Base-by-base conservation (phyloP, 2,329 filamentous ascomycete genomes). In the Fusarium cicatricum region DNA sequence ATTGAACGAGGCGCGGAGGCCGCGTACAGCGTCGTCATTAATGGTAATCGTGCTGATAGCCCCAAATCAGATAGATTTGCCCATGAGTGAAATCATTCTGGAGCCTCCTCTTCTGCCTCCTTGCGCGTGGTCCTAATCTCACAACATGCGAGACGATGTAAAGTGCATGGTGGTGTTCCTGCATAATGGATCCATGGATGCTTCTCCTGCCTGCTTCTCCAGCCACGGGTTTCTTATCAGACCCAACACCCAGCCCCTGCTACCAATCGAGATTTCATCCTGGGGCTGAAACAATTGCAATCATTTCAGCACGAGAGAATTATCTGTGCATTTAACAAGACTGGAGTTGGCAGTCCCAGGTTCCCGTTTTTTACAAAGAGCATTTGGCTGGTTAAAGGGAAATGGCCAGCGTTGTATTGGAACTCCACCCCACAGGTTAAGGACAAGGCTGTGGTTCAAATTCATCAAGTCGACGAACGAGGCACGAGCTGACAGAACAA, bases 1-100 rank as follows among this genome's bases (percentile, higher is more conserved):
- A 19, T 6, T n/a, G n/a, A 7, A 39, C 37, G 23, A 45, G 46
- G 31, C 23, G 32, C 23, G 32, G 43, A 47, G 59, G 60, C 60
- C 60, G 40, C 55, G 60, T 64, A 39, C 23, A 57, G 37, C 56
- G 48, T 63, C 60, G 60, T 63, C 60, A 63, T 63, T 38, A 52
- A 60, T 44, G 50, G 40, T 47, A 53, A 51, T 58, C 43, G 44
- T 49, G 23, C 47, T 52, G 32, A 34, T 55, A 34, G 33, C 15
- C 38, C 33, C 15, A 32, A 31, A 43, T 26, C 29, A 14, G 4
- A 32, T 32, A 3, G 5, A 12, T 32, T 32, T 32, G 23, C 9
- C 7, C 21, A 23, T 31, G 29, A 31, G 29, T 3, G 29, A 12
- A 14, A 32, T 32, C 29, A 32, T 4, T 32, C 11, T 32, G 29